Evolutionary conservation across 2,329 filamentous ascomycete species (phyloP).

Genomic region (Microsporum canis): DNA sequence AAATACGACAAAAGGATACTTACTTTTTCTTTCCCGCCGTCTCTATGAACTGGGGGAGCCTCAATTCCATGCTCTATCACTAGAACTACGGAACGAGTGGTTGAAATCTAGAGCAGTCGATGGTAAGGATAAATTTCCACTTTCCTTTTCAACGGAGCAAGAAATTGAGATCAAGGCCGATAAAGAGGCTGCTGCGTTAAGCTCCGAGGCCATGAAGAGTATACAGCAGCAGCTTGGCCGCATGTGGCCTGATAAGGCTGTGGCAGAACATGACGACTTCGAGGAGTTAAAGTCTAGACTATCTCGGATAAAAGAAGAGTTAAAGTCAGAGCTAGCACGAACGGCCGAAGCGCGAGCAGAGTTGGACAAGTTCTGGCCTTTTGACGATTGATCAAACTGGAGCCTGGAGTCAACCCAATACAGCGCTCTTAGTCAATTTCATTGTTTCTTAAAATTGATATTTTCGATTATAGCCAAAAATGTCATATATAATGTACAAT

Average conservation of each 20-base stretch:
- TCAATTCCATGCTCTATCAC: slow-evolving; percentile 4
- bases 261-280: slow-evolving; percentile 9
- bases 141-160: slow-evolving; percentile 5
- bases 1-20: slow-evolving; percentile 6
- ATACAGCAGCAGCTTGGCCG: slow-evolving; percentile 6
- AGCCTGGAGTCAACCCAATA: neutral
- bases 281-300: slow-evolving; percentile 9
- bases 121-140: neutral
- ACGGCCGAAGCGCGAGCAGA: slow-evolving; percentile 3
- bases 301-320: slow-evolving; percentile 7
- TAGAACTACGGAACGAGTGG: slow-evolving; percentile 8
- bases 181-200: slow-evolving; percentile 2
- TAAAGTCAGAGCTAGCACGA: slow-evolving; percentile 3
- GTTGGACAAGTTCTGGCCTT: slow-evolving; percentile 10
- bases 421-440: neutral
- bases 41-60: slow-evolving; percentile 10
- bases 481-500: neutral
- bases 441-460: neutral
- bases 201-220: slow-evolving; percentile 7
- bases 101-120: neutral
- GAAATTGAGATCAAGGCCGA: slow-evolving; percentile 6
- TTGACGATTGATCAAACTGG: slow-evolving; percentile 6
- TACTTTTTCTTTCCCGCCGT: slow-evolving; percentile 7
- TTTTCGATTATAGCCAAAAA: neutral
- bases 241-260: slow-evolving; percentile 11